phyloP scores from a whole-genome alignment of 2,329 filamentous ascomycete genomes.

The Ophiognomonia clavigignenti-juglandacearum region DNA sequence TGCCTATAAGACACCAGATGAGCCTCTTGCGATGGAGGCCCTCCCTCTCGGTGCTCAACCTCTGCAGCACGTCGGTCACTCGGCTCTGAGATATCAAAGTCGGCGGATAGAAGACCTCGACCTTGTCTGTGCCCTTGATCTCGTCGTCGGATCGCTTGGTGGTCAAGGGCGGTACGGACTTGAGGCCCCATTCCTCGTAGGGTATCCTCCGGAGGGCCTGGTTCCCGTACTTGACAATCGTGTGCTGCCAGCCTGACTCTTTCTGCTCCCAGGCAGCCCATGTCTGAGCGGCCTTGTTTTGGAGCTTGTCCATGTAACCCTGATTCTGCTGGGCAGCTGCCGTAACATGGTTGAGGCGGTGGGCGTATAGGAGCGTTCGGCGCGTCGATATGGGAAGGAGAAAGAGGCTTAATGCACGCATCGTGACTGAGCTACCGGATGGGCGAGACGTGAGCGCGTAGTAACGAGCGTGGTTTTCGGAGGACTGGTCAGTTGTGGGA shows the following conservation, averaged over 20 bases:
- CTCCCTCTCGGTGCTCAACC: slow-evolving; percentile 75
- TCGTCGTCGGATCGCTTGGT: slow-evolving; percentile 61
- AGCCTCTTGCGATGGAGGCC: slow-evolving; percentile 70
- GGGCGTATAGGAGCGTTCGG: slow-evolving; percentile 87
- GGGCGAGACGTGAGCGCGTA: no score
- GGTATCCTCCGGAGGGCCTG: slow-evolving; percentile 79
- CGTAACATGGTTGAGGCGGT: slow-evolving; percentile 63
- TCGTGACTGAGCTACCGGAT: slow-evolving; percentile 35
- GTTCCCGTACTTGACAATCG: slow-evolving; percentile 83
- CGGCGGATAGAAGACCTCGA: slow-evolving; percentile 73
- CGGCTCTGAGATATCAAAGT: slow-evolving; percentile 60
- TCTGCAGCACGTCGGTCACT: slow-evolving; percentile 61
- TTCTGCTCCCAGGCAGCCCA: slow-evolving; percentile 88
- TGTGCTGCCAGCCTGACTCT: slow-evolving; percentile 81
- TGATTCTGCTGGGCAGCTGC: slow-evolving; percentile 47
- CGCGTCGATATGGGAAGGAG: slow-evolving; percentile 89
- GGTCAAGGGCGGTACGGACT: slow-evolving; percentile 83
- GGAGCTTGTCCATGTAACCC: slow-evolving; percentile 62
- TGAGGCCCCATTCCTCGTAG: slow-evolving; percentile 96
- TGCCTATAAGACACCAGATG: slow-evolving; percentile 74
- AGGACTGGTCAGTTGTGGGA: no score
- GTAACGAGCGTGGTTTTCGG: background rate
- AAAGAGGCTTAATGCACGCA: slow-evolving; percentile 95
- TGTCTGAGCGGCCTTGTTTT: slow-evolving; percentile 65
- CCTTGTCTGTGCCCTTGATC: slow-evolving; percentile 55